These are phyloP conservation scores for Bruguiera hainesii DNA, from an alignment of 441 rosid species.

Conservation along the genomic window DNA sequence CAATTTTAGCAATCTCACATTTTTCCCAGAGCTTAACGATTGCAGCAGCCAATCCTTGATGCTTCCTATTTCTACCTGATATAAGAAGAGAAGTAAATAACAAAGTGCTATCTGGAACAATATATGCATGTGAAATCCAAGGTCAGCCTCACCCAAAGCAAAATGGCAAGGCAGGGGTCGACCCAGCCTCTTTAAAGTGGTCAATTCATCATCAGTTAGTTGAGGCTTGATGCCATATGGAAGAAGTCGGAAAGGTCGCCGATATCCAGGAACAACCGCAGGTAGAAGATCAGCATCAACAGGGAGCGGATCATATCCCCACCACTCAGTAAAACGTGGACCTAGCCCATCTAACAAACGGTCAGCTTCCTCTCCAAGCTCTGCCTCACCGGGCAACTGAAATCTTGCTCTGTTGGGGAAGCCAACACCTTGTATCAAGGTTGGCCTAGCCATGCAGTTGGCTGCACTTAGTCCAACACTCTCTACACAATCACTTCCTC, in stretches of 20 bases:
- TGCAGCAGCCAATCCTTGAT: constrained; percentile 85
- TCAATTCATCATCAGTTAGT: constrained; percentile 94
- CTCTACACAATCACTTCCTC: constrained; percentile 25
- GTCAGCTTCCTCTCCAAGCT: constrained; percentile 76
- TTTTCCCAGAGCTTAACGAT: constrained; percentile 94
- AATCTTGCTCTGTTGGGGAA: constrained; percentile 71
- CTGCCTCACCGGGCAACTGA: constrained; percentile 78
- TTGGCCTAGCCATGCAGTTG: constrained; percentile 29
- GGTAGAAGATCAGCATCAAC: constrained; percentile 95
- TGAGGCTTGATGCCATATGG: constrained; percentile 80
- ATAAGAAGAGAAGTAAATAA: constrained; percentile 19
- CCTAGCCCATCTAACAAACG: constrained; percentile 82
- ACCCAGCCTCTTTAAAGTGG: constrained; percentile 83
- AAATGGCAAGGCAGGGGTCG: constrained; percentile 94
- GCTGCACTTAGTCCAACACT: constrained; percentile 26
- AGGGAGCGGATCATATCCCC: constrained; percentile 97
- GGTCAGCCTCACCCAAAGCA: constrained; percentile 58
- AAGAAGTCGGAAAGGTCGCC: constrained; percentile 93
- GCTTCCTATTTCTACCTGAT: constrained; percentile 87
- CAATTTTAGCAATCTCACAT: constrained; percentile 94
- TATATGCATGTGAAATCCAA: constrained; percentile 10
- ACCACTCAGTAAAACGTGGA: constrained; percentile 90
- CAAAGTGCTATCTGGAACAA: constrained; percentile 17
- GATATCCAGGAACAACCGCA: constrained; percentile 68
- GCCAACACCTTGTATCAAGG: constrained; percentile 67